Conservation (phyloP, 352 stramenopile species). For the Globisporangium alternatum region DNA sequence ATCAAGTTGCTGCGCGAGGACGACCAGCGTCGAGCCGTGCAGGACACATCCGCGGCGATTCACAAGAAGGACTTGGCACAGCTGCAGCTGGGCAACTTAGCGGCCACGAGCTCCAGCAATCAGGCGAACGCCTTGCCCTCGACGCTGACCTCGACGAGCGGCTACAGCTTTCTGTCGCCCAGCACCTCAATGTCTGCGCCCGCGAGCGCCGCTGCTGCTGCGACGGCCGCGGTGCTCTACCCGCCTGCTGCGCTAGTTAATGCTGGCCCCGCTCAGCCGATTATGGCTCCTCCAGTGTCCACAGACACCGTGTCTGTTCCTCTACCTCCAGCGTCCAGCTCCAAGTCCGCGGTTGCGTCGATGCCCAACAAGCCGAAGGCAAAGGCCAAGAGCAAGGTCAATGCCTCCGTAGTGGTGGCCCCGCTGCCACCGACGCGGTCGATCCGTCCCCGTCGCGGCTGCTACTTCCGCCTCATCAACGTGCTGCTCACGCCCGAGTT, state of each 20-base stretch:
- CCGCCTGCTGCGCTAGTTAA: background rate
- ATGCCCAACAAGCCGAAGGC: background rate
- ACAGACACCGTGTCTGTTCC: background rate
- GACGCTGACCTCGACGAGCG: background rate
- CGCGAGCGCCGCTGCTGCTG: constrained; percentile 2
- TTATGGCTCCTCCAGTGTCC: background rate
- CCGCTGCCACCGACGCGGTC: background rate
- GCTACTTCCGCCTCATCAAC: constrained; percentile 71
- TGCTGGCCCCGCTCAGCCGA: background rate
- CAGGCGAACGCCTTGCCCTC: background rate
- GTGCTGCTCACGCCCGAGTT: constrained; percentile 60
- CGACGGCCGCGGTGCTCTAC: background rate
- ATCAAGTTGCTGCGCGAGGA: background rate
- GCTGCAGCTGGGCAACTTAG: background rate
- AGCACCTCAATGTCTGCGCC: background rate
- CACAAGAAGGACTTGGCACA: constrained; percentile 5
- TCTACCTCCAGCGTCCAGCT: background rate
- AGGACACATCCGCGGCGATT: background rate
- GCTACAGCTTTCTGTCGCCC: constrained; percentile 2
- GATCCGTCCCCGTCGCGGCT: constrained; percentile 44
- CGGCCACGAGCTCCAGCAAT: background rate
- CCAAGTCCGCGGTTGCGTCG: background rate
- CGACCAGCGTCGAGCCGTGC: background rate
- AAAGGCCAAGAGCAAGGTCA: constrained; percentile 1
- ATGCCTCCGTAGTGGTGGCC: background rate